phyloP scores from a whole-genome alignment of 345 rosid genomes.

The Populus deltoides region DNA sequence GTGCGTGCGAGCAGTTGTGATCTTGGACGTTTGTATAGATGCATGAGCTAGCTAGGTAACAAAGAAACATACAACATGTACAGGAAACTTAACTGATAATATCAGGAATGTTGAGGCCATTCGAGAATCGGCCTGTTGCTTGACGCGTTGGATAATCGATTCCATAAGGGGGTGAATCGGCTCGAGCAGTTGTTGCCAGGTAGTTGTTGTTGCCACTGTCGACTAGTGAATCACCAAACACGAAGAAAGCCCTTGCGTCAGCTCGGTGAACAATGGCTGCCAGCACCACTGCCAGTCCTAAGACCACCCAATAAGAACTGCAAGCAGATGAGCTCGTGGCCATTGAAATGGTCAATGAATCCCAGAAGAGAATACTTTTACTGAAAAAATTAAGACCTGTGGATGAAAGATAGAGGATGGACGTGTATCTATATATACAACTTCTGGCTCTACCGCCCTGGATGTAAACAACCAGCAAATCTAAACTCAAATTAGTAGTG shows the following conservation, averaged over 20 bases:
- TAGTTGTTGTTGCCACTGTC: slow-evolving; percentile 81
- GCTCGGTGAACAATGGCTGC: slow-evolving; percentile 23
- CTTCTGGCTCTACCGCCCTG: neutral
- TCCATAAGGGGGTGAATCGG: slow-evolving; percentile 70
- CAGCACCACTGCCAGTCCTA: neutral
- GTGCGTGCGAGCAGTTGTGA: neutral
- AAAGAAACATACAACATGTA: neutral
- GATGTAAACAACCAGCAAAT: neutral
- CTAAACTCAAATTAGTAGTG: neutral
- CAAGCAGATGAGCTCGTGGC: neutral
- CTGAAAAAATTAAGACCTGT: neutral
- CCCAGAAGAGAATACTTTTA: neutral
- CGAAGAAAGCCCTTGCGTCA: slow-evolving; percentile 62
- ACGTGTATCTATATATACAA: neutral
- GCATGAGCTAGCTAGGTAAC: neutral
- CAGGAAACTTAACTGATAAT: slow-evolving; percentile 41
- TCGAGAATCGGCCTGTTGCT: slow-evolving; percentile 75
- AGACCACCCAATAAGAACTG: neutral
- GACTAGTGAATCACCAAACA: slow-evolving; percentile 83
- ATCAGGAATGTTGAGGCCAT: slow-evolving; percentile 75
- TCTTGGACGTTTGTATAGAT: neutral
- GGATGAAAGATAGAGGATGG: neutral
- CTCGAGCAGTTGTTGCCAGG: slow-evolving; percentile 66
- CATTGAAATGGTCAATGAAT: neutral
- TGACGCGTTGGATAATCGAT: slow-evolving; percentile 59